Conservation (phyloP, 768 basidiomycete genomes). For the Lactarius sanguifluus region DNA sequence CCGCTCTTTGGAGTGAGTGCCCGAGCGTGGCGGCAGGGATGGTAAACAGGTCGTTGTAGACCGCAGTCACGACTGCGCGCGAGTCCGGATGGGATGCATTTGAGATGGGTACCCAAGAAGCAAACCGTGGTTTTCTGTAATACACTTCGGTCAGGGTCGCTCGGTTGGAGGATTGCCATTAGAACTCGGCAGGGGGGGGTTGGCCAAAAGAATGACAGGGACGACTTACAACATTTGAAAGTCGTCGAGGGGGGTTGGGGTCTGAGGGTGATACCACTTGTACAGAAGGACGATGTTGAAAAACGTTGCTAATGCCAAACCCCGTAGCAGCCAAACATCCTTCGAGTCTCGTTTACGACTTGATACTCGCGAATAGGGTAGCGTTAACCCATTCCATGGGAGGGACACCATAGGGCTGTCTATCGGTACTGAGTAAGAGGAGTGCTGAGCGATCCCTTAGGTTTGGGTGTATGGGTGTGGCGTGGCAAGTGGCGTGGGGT, state of each 20-base stretch:
- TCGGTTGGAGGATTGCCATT: neutral
- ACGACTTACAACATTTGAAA: slow-evolving; percentile 21
- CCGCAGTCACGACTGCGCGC: slow-evolving; percentile 36
- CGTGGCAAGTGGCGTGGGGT: neutral
- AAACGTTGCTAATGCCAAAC: neutral
- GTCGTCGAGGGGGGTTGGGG: slow-evolving; percentile 20
- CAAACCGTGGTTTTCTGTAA: slow-evolving; percentile 17
- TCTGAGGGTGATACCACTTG: slow-evolving; percentile 4
- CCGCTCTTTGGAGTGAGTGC: slow-evolving; percentile 35
- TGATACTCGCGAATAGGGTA: neutral
- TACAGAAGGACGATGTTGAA: slow-evolving; percentile 13
- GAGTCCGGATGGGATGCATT: slow-evolving; percentile 8
- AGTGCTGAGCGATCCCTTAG: neutral
- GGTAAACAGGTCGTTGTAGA: slow-evolving; percentile 38
- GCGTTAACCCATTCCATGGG: neutral
- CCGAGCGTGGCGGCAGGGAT: slow-evolving; percentile 38
- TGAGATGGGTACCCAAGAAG: neutral
- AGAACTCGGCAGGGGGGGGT: neutral
- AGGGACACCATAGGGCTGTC: neutral
- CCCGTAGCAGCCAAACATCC: slow-evolving; percentile 9
- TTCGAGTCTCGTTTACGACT: neutral
- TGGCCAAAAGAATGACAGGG: neutral
- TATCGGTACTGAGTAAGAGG: neutral
- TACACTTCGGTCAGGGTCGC: neutral
- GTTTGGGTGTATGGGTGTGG: neutral